Evolutionary conservation across 176 grass and related monocot genomes (phyloP).

Genomic region (Bothriochloa decipiens): DNA sequence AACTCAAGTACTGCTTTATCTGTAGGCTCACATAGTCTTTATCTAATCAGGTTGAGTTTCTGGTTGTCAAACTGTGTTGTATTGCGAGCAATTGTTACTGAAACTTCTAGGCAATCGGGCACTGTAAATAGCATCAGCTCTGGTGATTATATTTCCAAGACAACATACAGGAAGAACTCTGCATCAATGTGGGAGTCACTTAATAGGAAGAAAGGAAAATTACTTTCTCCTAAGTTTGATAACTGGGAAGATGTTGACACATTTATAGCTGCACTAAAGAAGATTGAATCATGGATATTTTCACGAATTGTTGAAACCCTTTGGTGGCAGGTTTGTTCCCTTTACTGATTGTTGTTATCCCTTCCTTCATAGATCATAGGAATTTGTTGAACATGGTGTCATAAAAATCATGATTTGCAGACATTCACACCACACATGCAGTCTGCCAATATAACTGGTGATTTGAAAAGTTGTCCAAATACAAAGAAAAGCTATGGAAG

Average conservation of each 20-base stretch:
- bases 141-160: conserved; percentile 48
- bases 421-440: conserved; percentile 93
- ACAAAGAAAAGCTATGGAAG: conserved; percentile 68
- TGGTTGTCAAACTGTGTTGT: conserved; percentile 94
- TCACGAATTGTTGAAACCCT: conserved; percentile 83
- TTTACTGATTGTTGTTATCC: conserved; percentile 20
- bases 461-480: conserved; percentile 47
- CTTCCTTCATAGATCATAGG: no score
- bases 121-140: conserved; percentile 39
- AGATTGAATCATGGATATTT: conserved; percentile 96
- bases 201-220: conserved; percentile 80
- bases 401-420: conserved; percentile 50
- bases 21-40: conserved; percentile 36
- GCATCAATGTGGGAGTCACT: conserved; percentile 87
- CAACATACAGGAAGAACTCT: conserved; percentile 59
- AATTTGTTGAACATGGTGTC: conserved; percentile 4
- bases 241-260: conserved; percentile 87
- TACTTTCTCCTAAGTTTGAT: conserved; percentile 76
- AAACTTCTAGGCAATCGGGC: conserved; percentile 58
- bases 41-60: conserved; percentile 79
- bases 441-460: conserved; percentile 50
- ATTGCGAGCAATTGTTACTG: conserved; percentile 74
- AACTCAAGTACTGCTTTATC: conserved; percentile 28
- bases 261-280: conserved; percentile 81
- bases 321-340: conserved; percentile 90